A percentile compares a stretch with the other conserved stretches of the same genome.
These are phyloP conservation scores for Alternaria triticimaculans DNA, from an alignment of 2,329 filamentous ascomycete species.

Conservation along the genomic window DNA sequence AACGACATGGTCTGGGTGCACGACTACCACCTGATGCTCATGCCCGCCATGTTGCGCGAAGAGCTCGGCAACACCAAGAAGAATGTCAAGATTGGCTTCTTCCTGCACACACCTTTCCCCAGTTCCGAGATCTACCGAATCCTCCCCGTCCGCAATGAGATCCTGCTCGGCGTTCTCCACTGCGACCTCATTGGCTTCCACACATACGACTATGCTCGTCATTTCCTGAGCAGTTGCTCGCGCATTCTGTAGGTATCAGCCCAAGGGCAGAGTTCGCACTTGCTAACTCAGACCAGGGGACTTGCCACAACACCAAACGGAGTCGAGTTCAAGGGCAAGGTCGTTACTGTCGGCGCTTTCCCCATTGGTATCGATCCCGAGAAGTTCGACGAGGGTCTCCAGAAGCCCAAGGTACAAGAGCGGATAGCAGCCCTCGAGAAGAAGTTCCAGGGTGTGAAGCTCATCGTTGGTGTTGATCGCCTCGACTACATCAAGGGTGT, in stretches of 20 bases:
- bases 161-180: constrained; percentile 85
- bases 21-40: constrained; percentile 97
- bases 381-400: constrained; percentile 88
- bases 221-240: constrained; percentile 97
- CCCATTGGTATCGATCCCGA: constrained; percentile 98
- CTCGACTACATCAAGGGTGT: constrained; percentile 99
- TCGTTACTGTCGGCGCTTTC: constrained; percentile 91
- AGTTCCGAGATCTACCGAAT: constrained; percentile 97
- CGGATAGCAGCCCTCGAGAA: constrained; percentile 83
- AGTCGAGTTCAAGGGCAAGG: constrained; percentile 86
- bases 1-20: constrained; percentile 98
- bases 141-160: constrained; percentile 86
- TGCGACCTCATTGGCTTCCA: constrained; percentile 98
- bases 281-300: constrained; percentile 51
- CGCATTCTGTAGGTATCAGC: constrained; percentile 73
- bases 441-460: constrained; percentile 94
- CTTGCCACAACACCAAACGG: constrained; percentile 87
- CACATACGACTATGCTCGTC: constrained; percentile 97
- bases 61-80: constrained; percentile 81
- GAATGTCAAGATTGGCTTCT: constrained; percentile 98
- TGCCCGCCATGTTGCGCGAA: constrained; percentile 93
- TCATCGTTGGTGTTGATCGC: constrained; percentile 95
- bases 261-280: not conserved
- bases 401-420: constrained; percentile 84
- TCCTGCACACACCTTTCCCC: constrained; percentile 95